Conservation (phyloP, 2,329 filamentous ascomycete species). For the Lasiodiplodia theobromae region DNA sequence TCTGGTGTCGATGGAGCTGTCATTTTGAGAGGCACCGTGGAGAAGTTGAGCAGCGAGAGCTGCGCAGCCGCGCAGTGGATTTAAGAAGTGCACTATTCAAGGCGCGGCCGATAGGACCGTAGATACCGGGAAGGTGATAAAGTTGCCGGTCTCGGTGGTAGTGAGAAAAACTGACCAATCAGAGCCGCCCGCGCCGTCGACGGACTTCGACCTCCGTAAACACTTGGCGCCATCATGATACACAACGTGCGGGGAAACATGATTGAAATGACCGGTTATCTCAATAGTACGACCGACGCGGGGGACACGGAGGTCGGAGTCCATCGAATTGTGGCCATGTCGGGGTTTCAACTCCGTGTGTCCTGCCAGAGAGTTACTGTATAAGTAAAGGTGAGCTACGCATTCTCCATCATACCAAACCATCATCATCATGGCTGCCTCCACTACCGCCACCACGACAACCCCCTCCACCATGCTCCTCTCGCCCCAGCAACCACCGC, state of each 20-base stretch:
- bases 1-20: neutral
- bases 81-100: neutral
- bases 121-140: neutral
- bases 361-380: no score
- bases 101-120: neutral
- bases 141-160: neutral
- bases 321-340: neutral
- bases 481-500: no score
- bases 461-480: neutral
- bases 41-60: no score
- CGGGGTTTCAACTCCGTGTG: neutral
- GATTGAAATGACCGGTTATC: neutral
- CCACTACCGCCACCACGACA: neutral
- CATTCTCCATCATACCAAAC: no score
- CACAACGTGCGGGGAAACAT: neutral
- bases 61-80: neutral
- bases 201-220: neutral
- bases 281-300: neutral
- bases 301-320: constrained; percentile 2
- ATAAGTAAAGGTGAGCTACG: no score
- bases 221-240: neutral
- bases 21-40: neutral
- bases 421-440: neutral
- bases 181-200: neutral
- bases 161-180: neutral